Base-by-base conservation (phyloP, 2,329 filamentous ascomycete genomes). In the Fusarium illudens region DNA sequence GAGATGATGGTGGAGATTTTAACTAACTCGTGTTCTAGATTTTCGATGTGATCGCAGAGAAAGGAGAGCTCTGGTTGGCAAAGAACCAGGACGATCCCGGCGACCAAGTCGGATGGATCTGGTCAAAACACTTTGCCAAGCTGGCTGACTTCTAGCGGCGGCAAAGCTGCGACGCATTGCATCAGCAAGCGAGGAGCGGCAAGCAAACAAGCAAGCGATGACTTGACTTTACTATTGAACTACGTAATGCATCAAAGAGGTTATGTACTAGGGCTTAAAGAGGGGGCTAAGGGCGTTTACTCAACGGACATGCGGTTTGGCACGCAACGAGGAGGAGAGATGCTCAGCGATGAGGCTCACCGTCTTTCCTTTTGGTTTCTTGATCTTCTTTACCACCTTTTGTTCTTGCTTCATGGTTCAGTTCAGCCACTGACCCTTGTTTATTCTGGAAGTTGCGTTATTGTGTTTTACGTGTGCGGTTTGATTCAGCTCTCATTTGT, bases 31-130 rank as follows among this genome's bases (percentile, higher is more conserved):
- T 44, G 22, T 4, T 52, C 17, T 68, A 91, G 87, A 92, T 95
- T 67, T 95, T 95, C 75, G 92, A 95, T 80, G 91, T 99, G 55
- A 93, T 99, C 75, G 96, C 91, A 29, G 94, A 97, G 79, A 97
- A 97, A 78, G 96, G 96, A 67, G 96, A 99, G 82, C 86, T 98
- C 50, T 99, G 96, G 96, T 88, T 99, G 60, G 96, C 96, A 55
- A 93, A 93, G 79, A 99, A 99, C 77, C 96, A 99, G 80, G 96
- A 99, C 75, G 96, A 99, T 78, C 83, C 89, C 2, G 85, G 83
- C 11, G 87, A 91, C 68, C 86, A 89, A 68, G 90, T 98, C 32
- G 96, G 96, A 53, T 99, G 96, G 96, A 97, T 99, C 74, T 99
- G 96, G 96, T 97, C 94, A 74, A 97, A 97, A 79, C 96, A 99